Evolutionary conservation across 2,329 filamentous ascomycete genomes (phyloP).

Genomic region (Xylariaceae sp.): DNA sequence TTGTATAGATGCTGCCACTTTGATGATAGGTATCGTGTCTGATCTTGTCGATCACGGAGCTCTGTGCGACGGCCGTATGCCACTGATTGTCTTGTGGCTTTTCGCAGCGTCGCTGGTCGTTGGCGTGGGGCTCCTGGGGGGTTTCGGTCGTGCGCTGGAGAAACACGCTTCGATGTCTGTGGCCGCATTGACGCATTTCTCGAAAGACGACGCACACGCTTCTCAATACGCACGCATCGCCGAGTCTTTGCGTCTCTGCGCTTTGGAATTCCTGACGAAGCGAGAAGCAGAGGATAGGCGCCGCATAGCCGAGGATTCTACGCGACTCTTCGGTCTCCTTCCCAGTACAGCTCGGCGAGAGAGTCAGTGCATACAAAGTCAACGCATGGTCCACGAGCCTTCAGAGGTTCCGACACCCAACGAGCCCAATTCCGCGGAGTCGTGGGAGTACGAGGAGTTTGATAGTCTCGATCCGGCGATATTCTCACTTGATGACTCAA

Average conservation of each 20-base stretch:
- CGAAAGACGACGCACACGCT: slow-evolving; percentile 46
- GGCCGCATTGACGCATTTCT: slow-evolving; percentile 45
- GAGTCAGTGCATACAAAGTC: background rate
- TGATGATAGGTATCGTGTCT: slow-evolving; percentile 49
- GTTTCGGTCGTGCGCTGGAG: slow-evolving; percentile 50
- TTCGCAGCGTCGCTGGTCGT: slow-evolving; percentile 52
- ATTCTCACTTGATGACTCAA: slow-evolving; percentile 18
- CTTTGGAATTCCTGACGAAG: slow-evolving; percentile 44
- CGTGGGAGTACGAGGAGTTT: slow-evolving; percentile 5
- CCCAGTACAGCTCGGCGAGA: slow-evolving; percentile 19
- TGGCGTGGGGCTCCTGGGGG: slow-evolving; percentile 47
- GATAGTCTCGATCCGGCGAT: slow-evolving; percentile 21
- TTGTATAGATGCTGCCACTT: slow-evolving; percentile 51
- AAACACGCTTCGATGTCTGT: slow-evolving; percentile 47
- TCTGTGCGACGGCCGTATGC: slow-evolving; percentile 41
- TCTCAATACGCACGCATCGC: slow-evolving; percentile 51
- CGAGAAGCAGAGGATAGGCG: slow-evolving; percentile 44
- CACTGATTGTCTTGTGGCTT: slow-evolving; percentile 50
- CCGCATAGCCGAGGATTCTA: slow-evolving; percentile 47
- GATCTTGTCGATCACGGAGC: slow-evolving; percentile 40
- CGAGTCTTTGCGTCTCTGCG: slow-evolving; percentile 45
- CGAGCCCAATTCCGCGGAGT: background rate
- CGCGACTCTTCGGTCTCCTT: slow-evolving; percentile 49
- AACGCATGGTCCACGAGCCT: background rate
- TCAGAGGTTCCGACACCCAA: background rate